Base-by-base conservation (phyloP, 805 yeast species). In the Starmerella floricola region DNA sequence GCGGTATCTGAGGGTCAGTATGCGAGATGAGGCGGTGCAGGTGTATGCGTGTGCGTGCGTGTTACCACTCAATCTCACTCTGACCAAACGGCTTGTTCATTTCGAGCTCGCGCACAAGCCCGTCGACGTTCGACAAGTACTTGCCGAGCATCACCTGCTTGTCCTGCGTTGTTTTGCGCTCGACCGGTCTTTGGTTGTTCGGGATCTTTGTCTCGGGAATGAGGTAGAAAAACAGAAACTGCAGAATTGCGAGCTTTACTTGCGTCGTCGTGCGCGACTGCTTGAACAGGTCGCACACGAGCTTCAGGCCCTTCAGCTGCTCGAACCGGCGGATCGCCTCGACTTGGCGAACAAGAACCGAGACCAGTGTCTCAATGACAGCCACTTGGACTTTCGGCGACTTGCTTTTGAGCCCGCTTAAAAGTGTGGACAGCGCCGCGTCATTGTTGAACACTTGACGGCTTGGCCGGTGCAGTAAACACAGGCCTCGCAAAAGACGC, bases 141-240 rank as follows among this genome's bases (percentile, higher is more conserved):
- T 55, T 55, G 31, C 64, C 64, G 31, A 73, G 60, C 29, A 69
- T 52, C 28, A 50, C 51, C 42, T 67, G 69, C 49, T 73, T 73
- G 20, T 69, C 72, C 17, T 59, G 58, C 35, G 67, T 69, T 11
- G 68, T 64, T 38, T 62, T 58, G 29, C 74, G 38, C 26, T 45
- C 46, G 31, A 49, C 20, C 54, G 43, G 44, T 15, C 61, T 62
- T 2, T 48, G 43, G 16, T 45, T 46, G 23, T 47, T 47, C 4
- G 51, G 43, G 8, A 44, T 38, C 32, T 46, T 40, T 1, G 70
- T 60, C 56, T 79, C 88, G 11, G 84, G 85, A 8, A 74, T 66
- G 42, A 80, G 59, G 53, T 80, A 79, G 55, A 79, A 77, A 42
- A 79, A 72, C 40, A 80, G 61, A 55, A 79, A 80, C 60, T 80